Base-by-base conservation (phyloP, 768 basidiomycete genomes). In the Hydnum rufescens region DNA sequence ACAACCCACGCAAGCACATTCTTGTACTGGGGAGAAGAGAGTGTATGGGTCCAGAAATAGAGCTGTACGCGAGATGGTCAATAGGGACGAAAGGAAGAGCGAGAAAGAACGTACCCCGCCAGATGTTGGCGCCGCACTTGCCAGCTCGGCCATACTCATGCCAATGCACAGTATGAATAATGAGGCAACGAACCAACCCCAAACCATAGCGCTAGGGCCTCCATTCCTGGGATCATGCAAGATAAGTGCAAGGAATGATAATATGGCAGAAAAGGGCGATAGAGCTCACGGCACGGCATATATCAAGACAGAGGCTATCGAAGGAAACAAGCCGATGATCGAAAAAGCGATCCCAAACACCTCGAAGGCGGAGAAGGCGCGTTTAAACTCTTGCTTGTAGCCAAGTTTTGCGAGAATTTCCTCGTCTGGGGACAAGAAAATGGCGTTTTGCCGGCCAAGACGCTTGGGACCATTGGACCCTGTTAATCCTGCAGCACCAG, bases 181-280 rank as follows among this genome's bases (percentile, higher is more conserved):
- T 4, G 58, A 53, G 42, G 63, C 63, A 3, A 66, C 56, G 0
- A 62, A 58, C 69, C 68, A 70, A 16, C 80, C 80, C 80, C 80
- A 84, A 8, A 80, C 76, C 77, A 82, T 78, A 1, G 77, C 71
- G 1, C 75, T 72, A 0, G 78, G 74, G 3, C 78, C 80, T 13
- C 82, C 81, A 62, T 81, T 78, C 36, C n/a, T n/a, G n/a, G n/a
- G n/a, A n/a, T n/a, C n/a, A n/a, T n/a, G n/a, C n/a, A n/a, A n/a
- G n/a, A n/a, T n/a, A n/a, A n/a, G n/a, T n/a, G n/a, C n/a, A n/a
- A n/a, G n/a, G n/a, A n/a, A n/a, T n/a, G n/a, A n/a, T n/a, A n/a
- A n/a, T n/a, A n/a, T n/a, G n/a, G n/a, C n/a, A n/a, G n/a, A n/a
- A n/a, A n/a, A n/a, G n/a, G n/a, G n/a, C n/a, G n/a, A n/a, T n/a